Evolutionary conservation across 2,329 filamentous ascomycete genomes (phyloP), one percentile per base, ranked within the genome.

Genomic region (Nothophaeocryptopus gaeumannii): DNA sequence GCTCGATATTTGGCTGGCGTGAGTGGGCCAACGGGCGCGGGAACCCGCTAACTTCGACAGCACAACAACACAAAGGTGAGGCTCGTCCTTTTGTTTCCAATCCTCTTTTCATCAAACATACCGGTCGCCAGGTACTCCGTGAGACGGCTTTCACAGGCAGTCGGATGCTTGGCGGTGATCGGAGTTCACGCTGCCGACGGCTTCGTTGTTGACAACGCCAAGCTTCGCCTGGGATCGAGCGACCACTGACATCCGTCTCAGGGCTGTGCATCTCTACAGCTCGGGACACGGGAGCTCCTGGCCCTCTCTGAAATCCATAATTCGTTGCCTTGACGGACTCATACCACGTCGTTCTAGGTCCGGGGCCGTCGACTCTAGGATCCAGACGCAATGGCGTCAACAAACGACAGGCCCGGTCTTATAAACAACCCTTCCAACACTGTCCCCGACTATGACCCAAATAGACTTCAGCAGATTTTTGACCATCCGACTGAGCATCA

Each of bases 401-500:
- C 42, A 30, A 43, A 16, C 14, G 45, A 30, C 26, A 34, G 31
- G 13, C 31, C 11, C 29, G 37, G 40, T 48, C 45, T 37, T 43
- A 49, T 45, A 53, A 46, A 37, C 42, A 42, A 43, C 30, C 26
- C 36, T 16, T 35, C 45, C 16, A 38, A 45, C 30, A 39, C 42
- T 12, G 49, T 54, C 9, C 50, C 55, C n/a, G 45, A 53, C 29
- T 55, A 51, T 31, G 47, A 58, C 32, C 47, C 53, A 39, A 36
- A 36, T 16, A 48, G 50, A 29, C 47, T 58, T 11, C 40, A 51
- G 15, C 47, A 47, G 35, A 45, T 51, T 20, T 34, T 53, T 29
- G 36, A 47, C 33, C 30, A 38, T 3, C 39, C 55, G 12, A 51
- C 50, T 36, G 47, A 45, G 38, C 53, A 51, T 15, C 40, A 49